Conservation (phyloP, 441 rosid species). For the Bocquillonia castaneifolia region DNA sequence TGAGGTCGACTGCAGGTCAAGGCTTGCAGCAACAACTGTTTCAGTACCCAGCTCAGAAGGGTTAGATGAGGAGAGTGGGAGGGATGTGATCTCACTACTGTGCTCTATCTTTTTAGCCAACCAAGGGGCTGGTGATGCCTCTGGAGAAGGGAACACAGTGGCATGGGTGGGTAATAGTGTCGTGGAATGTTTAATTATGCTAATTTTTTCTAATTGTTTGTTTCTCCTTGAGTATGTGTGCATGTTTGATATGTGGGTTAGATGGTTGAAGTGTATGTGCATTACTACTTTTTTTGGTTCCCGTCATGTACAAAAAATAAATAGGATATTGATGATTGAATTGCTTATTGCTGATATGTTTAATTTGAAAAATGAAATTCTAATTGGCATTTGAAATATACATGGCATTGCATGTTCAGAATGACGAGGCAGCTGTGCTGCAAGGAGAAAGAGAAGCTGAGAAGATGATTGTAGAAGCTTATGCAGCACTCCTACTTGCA, state of each 20-base stretch:
- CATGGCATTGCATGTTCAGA: slow-evolving; percentile 35
- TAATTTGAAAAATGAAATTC: not conserved
- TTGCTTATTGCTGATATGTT: not conserved
- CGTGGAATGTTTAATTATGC: not conserved
- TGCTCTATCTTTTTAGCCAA: slow-evolving; percentile 86
- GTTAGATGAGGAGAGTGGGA: slow-evolving; percentile 38
- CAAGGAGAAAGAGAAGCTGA: slow-evolving; percentile 98
- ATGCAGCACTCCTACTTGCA: slow-evolving; percentile 91
- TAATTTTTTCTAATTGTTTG: not conserved
- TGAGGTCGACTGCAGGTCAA: slow-evolving; percentile 46
- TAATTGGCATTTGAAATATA: slow-evolving; percentile 8
- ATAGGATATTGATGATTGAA: not conserved
- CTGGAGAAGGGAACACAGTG: slow-evolving; percentile 50
- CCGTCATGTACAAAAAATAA: not conserved
- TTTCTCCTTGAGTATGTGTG: not conserved
- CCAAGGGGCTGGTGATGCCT: slow-evolving; percentile 58
- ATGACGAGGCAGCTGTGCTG: slow-evolving; percentile 72
- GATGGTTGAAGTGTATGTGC: not conserved
- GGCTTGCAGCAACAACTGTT: slow-evolving; percentile 71
- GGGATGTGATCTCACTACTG: slow-evolving; percentile 65
- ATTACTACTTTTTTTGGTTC: not conserved
- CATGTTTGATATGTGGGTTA: too few relatives aligned
- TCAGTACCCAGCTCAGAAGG: slow-evolving; percentile 47
- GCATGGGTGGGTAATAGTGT: slow-evolving; percentile 54
- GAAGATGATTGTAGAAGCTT: slow-evolving; percentile 97